Conservation (phyloP, 1,284 basidiomycete genomes). For the Entoloma clypeatum region DNA sequence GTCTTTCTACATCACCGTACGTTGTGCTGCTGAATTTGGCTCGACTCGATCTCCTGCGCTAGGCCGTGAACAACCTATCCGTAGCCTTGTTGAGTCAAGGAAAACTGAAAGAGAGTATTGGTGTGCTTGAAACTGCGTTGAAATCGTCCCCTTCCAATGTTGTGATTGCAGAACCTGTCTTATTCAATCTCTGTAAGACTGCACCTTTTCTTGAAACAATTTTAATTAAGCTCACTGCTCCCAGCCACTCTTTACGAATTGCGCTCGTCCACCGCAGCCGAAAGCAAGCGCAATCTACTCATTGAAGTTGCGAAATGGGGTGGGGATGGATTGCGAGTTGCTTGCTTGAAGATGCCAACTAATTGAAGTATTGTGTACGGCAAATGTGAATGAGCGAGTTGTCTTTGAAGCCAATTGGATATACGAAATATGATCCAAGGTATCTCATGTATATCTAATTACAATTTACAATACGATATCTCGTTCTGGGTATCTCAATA, state of each 20-base stretch:
- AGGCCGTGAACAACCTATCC: constrained; percentile 78
- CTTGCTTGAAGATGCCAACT: constrained; percentile 76
- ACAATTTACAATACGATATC: background rate
- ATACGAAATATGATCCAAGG: no score
- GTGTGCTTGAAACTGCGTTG: constrained; percentile 60
- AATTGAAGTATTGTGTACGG: constrained; percentile 32
- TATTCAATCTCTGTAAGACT: constrained; percentile 75
- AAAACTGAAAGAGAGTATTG: constrained; percentile 66
- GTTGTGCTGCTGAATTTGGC: background rate
- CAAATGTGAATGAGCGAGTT: background rate
- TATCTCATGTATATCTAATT: background rate
- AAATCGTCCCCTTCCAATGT: constrained; percentile 61
- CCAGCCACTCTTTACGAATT: constrained; percentile 79
- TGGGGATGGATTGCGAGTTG: constrained; percentile 72
- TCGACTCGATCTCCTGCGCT: constrained; percentile 1
- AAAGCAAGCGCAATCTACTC: constrained; percentile 70
- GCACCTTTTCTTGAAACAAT: background rate
- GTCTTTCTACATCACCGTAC: no score
- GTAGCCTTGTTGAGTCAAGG: constrained; percentile 69
- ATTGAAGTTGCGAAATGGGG: constrained; percentile 77
- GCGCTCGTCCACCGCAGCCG: constrained; percentile 60
- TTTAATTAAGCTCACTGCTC: constrained; percentile 6
- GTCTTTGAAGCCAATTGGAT: no score
- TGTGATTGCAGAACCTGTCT: constrained; percentile 70
- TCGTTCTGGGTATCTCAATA: constrained; percentile 34